Conservation (phyloP, 495 filamentous ascomycete species). For the Penicillium lagena region DNA sequence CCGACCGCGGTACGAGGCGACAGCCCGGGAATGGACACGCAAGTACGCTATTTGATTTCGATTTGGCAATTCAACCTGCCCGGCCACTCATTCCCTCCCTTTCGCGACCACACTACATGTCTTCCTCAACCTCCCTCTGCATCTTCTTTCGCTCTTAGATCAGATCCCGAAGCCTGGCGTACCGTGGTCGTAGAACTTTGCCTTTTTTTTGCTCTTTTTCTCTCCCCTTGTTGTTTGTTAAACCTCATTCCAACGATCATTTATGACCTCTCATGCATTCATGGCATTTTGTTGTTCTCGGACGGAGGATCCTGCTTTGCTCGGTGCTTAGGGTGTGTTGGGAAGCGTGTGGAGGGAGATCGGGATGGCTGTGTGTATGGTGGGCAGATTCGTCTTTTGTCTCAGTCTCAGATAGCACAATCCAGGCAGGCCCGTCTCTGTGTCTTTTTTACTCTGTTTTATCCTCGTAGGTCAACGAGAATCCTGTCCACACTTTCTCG, state of each 20-base stretch:
- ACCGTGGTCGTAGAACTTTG: constrained; percentile 42
- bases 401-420: neutral
- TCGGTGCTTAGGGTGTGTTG: neutral
- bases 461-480: no score
- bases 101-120: constrained; percentile 13
- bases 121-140: constrained; percentile 24
- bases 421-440: neutral
- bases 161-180: constrained; percentile 40
- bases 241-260: no score
- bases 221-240: constrained; percentile 1
- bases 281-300: no score
- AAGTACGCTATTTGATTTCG: constrained; percentile 79
- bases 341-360: neutral
- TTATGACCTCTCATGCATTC: no score
- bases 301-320: no score
- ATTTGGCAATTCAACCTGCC: constrained; percentile 23
- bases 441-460: neutral
- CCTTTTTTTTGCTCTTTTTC: constrained; percentile 16
- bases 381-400: neutral
- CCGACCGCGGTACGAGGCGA: constrained; percentile 88
- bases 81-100: constrained; percentile 4
- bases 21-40: constrained; percentile 95
- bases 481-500: no score
- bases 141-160: constrained; percentile 34
- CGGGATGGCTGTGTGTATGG: neutral